Conservation (phyloP, 2,329 filamentous ascomycete species). For the Aaosphaeria arxii region DNA sequence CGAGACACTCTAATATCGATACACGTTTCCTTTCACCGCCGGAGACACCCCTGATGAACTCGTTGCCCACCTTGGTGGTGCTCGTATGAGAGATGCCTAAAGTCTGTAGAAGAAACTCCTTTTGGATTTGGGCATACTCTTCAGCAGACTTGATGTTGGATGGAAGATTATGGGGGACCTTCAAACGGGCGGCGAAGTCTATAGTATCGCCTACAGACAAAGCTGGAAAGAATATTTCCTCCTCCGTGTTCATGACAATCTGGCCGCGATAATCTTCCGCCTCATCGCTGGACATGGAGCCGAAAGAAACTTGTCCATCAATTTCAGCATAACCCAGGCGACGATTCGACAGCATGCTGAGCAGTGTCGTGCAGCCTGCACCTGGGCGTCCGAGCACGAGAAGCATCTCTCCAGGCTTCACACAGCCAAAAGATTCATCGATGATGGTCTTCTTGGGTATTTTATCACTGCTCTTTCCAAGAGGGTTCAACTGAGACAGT, state of each 20-base stretch:
- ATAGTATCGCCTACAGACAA: conserved; percentile 82
- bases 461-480: conserved; percentile 46
- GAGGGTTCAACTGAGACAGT: conserved; percentile 50
- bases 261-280: conserved; percentile 74
- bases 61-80: conserved; percentile 58
- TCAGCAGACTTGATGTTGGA: neutral
- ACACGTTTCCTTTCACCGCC: conserved; percentile 59
- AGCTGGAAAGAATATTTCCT: conserved; percentile 72
- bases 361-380: conserved; percentile 53
- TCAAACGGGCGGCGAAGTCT: conserved; percentile 57
- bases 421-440: conserved; percentile 62
- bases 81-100: conserved; percentile 52
- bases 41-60: conserved; percentile 56
- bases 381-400: conserved; percentile 67
- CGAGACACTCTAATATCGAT: conserved; percentile 50
- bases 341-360: conserved; percentile 59
- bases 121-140: conserved; percentile 6
- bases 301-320: conserved; percentile 49
- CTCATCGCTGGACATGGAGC: conserved; percentile 65
- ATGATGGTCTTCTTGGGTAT: conserved; percentile 56
- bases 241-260: conserved; percentile 75
- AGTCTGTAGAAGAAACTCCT: conserved; percentile 51
- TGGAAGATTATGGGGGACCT: conserved; percentile 43
- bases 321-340: conserved; percentile 69
- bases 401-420: conserved; percentile 68